Conservation (phyloP, 2,329 filamentous ascomycete species). For the Zopfia rhizophila region DNA sequence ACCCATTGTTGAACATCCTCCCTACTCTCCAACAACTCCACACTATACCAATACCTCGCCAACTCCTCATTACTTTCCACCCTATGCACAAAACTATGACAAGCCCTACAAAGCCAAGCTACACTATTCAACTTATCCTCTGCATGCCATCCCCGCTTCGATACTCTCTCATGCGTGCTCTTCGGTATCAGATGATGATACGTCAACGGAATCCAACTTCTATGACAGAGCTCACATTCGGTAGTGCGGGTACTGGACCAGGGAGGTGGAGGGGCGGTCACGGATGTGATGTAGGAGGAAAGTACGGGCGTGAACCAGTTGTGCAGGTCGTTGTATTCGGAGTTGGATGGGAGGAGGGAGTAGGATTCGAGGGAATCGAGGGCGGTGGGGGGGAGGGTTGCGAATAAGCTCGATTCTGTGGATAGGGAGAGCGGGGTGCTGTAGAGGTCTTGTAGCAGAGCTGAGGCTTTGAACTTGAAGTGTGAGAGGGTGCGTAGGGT, state of each 20-base stretch:
- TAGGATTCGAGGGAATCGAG: slow-evolving; percentile 76
- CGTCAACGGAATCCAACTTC: slow-evolving; percentile 78
- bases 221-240: slow-evolving; percentile 78
- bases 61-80: slow-evolving; percentile 81
- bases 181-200: slow-evolving; percentile 91
- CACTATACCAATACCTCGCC: slow-evolving; percentile 76
- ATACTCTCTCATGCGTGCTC: slow-evolving; percentile 77
- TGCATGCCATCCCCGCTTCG: slow-evolving; percentile 82
- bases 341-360: slow-evolving; percentile 63
- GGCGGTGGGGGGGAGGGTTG: slow-evolving; percentile 67
- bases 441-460: slow-evolving; percentile 65
- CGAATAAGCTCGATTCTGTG: slow-evolving; percentile 60
- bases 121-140: slow-evolving; percentile 80
- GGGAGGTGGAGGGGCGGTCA: slow-evolving; percentile 71
- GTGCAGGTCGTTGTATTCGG: slow-evolving; percentile 51
- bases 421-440: slow-evolving; percentile 64
- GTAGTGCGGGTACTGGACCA: slow-evolving; percentile 66
- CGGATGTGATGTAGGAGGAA: slow-evolving; percentile 68
- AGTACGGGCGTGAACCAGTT: slow-evolving; percentile 72
- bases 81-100: slow-evolving; percentile 83
- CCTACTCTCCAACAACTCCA: slow-evolving; percentile 75
- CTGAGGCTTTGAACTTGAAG: slow-evolving; percentile 62
- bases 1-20: slow-evolving; percentile 79
- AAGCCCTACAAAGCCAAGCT: slow-evolving; percentile 86
- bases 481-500: slow-evolving; percentile 72